Percentiles rank a stretch among this genome's conserved stretches.
Evolutionary conservation across 805 yeast genomes (phyloP).

Genomic region (Yamadazyma endophytica): DNA sequence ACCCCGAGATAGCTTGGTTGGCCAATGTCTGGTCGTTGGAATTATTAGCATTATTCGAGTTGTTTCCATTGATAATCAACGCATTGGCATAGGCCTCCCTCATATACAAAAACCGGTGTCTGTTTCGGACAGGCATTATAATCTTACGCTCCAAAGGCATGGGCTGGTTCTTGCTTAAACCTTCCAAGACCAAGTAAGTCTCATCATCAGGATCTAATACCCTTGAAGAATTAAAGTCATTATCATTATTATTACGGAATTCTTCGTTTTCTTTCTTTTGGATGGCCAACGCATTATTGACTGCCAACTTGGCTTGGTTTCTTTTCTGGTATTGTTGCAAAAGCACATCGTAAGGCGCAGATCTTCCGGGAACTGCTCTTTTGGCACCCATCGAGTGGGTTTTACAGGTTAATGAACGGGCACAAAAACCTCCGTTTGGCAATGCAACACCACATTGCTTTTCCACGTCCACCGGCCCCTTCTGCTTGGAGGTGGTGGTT

Average conservation of each 20-base stretch:
- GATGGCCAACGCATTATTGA: constrained; percentile 74
- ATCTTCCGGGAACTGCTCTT: constrained; percentile 89
- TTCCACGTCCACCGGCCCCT: constrained; percentile 87
- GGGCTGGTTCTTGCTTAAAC: constrained; percentile 76
- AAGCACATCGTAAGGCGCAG: constrained; percentile 86
- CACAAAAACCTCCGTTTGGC: constrained; percentile 94
- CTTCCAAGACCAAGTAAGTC: constrained; percentile 85
- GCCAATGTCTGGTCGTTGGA: constrained; percentile 37
- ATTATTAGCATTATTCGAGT: constrained; percentile 34
- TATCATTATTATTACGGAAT: constrained; percentile 21
- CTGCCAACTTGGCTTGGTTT: constrained; percentile 86
- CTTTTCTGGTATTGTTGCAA: constrained; percentile 87
- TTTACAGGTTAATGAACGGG: constrained; percentile 92
- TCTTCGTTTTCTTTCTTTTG: constrained; percentile 67
- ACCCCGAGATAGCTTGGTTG: constrained; percentile 44
- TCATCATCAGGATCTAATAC: constrained; percentile 86
- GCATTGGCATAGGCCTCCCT: constrained; percentile 94
- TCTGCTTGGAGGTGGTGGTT: constrained; percentile 49
- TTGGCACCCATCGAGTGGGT: constrained; percentile 99
- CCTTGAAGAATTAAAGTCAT: constrained; percentile 22
- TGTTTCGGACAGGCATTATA: constrained; percentile 62
- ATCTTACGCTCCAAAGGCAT: constrained; percentile 79
- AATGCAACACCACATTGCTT: constrained; percentile 94
- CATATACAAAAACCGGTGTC: constrained; percentile 77
- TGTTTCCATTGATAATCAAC: constrained; percentile 56